These are phyloP conservation scores for Kwoniella botswanensis DNA, from an alignment of 768 basidiomycete genomes.

Conservation along the genomic window DNA sequence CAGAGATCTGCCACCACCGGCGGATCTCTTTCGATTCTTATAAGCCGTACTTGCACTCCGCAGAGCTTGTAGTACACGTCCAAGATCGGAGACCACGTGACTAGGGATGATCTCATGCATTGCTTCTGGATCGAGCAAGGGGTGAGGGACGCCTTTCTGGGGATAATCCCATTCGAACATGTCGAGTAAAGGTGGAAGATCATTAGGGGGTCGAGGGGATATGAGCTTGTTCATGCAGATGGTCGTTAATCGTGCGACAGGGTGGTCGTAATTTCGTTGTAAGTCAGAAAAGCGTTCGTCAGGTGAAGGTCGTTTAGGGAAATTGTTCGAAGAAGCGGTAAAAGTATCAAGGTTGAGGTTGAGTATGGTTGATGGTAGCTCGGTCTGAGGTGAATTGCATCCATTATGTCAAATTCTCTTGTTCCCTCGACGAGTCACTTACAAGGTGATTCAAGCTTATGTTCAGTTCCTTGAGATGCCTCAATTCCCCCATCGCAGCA, in stretches of 20 bases:
- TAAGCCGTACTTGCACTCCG: conserved; percentile 27
- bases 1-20: neutral
- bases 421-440: conserved; percentile 1
- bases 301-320: conserved; percentile 5
- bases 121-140: conserved; percentile 36
- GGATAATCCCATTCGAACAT: conserved; percentile 44
- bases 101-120: conserved; percentile 39
- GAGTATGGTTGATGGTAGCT: conserved; percentile 52
- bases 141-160: conserved; percentile 35
- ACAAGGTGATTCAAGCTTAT: conserved; percentile 53
- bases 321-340: conserved; percentile 37
- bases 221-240: conserved; percentile 47
- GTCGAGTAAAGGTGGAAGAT: conserved; percentile 52
- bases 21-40: conserved; percentile 1
- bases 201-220: conserved; percentile 45
- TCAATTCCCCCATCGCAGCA: conserved; percentile 51
- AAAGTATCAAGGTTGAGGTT: conserved; percentile 44
- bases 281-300: conserved; percentile 22
- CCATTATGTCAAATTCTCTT: no score
- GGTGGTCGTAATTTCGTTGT: conserved; percentile 19
- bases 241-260: conserved; percentile 36
- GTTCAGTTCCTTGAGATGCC: conserved; percentile 52
- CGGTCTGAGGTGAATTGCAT: conserved; percentile 25
- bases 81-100: conserved; percentile 20
- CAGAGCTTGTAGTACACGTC: conserved; percentile 35